These are phyloP conservation scores for Aspergillus glaucus DNA, from an alignment of 2,329 filamentous ascomycete species.

Conservation along the genomic window DNA sequence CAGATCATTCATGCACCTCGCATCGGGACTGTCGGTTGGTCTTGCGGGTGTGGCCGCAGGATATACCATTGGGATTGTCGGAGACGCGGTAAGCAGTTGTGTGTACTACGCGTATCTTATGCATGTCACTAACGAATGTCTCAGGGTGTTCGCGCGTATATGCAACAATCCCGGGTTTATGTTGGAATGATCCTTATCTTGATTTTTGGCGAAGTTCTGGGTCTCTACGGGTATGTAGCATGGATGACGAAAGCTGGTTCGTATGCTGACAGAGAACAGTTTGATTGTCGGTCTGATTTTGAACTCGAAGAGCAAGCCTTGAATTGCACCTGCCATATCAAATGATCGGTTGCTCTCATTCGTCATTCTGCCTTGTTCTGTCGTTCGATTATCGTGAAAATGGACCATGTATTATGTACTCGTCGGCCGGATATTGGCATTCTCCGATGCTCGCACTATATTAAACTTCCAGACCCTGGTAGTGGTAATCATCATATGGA, in stretches of 20 bases:
- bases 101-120: neutral
- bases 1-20: conserved; percentile 89
- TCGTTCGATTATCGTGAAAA: neutral
- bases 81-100: conserved; percentile 62
- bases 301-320: conserved; percentile 70
- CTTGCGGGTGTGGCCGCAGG: conserved; percentile 89
- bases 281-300: conserved; percentile 90
- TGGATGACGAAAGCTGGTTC: neutral
- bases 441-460: too few species aligned
- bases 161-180: conserved; percentile 92
- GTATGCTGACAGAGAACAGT: conserved; percentile 41
- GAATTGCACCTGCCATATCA: conserved; percentile 33
- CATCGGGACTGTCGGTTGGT: conserved; percentile 82
- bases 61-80: conserved; percentile 93
- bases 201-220: conserved; percentile 96
- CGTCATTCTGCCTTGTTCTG: neutral
- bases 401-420: neutral
- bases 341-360: neutral
- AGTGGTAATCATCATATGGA: too few species aligned
- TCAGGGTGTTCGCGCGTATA: conserved; percentile 80
- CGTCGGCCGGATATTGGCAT: too few species aligned
- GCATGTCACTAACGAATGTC: conserved; percentile 14
- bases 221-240: conserved; percentile 77
- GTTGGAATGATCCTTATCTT: conserved; percentile 98
- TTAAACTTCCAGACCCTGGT: too few species aligned